Conservation (phyloP, 208 protist species). For the Phytomonas francai region DNA sequence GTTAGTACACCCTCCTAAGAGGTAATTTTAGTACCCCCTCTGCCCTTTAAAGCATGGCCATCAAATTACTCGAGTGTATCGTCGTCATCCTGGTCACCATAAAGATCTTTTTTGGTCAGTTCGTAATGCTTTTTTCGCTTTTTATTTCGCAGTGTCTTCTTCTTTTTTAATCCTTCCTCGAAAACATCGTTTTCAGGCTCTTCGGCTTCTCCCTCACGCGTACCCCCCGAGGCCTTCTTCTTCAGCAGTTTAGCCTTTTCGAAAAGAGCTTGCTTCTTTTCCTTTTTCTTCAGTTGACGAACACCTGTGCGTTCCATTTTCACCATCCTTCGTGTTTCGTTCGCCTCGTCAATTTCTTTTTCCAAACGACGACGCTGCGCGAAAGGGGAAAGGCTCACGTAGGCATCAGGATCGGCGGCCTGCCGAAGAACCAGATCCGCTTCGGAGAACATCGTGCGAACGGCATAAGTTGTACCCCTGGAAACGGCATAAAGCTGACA, state of each 20-base stretch:
- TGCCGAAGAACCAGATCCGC: constrained; percentile 72
- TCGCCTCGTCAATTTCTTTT: constrained; percentile 70
- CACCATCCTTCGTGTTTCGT: constrained; percentile 51
- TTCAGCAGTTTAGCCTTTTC: constrained; percentile 19
- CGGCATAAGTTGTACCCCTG: constrained; percentile 37
- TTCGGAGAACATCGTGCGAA: constrained; percentile 80
- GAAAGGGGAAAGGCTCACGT: constrained; percentile 29
- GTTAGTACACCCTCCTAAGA: not conserved
- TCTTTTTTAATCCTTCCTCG: constrained; percentile 11
- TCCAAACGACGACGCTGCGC: constrained; percentile 58
- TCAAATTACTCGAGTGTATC: constrained; percentile 7
- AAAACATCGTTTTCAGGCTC: not conserved
- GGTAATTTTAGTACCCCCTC: not conserved
- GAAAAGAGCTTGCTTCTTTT: constrained; percentile 11
- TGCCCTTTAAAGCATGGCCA: not conserved
- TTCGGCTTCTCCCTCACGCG: not conserved
- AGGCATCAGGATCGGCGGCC: constrained; percentile 36
- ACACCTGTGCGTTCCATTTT: constrained; percentile 35
- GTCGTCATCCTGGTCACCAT: constrained; percentile 31
- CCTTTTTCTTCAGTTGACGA: constrained; percentile 37
- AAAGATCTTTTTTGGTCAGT: constrained; percentile 72
- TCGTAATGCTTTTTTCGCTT: constrained; percentile 84
- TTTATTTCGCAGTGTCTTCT: constrained; percentile 46
- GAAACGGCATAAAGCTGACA: constrained; percentile 62
- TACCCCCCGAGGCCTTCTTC: constrained; percentile 25